Base-by-base conservation (phyloP, 805 yeast species). In the Saccharomycopsis sp. region DNA sequence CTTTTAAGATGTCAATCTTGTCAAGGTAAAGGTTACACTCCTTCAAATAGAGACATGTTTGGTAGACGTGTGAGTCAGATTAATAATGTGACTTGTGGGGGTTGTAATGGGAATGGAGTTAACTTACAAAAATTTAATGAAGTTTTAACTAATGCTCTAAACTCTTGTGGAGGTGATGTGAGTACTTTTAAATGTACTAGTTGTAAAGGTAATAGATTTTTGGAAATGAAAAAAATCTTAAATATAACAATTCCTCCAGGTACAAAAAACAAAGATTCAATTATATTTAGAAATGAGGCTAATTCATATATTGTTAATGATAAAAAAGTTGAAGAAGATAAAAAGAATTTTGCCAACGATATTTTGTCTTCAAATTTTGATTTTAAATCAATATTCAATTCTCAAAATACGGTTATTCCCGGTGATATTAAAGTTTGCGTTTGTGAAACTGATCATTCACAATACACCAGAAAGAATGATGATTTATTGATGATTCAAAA, bases 341-440 rank as follows among this genome's bases (percentile, higher is more conserved):
- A 8, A 10, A 23, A 10, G 10, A 23, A 8, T 23, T 28, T 5
- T 13, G 17, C 15, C 9, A 31, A 6, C 15, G 35, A 17, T 20
- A 9, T 30, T 15, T 30, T 30, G 8, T 30, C 33, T 8, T n/a
- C 33, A n/a, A 8, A 9, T 8, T 30, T 30, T n/a, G n/a, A n/a
- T n/a, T 30, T 9, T 15, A 30, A 30, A 15, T 9, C 33, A 30
- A 9, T 30, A 9, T 8, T n/a, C 9, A 30, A 30, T 30, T n/a
- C 33, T n/a, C 12, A 10, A 10, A 30, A 15, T n/a, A 30, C 14
- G 9, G 59, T 74, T 3, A 58, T 69, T 3, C 81, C 87, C 0
- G 88, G 88, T 2, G 84, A 80, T 54, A 79, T 80, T 5, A 59
- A 78, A 2, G 67, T 80, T 8, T 72, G 69, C 1, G 54, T 80